phyloP scores from a whole-genome alignment of 176 grass and related monocot species.

The Puya raimondii region DNA sequence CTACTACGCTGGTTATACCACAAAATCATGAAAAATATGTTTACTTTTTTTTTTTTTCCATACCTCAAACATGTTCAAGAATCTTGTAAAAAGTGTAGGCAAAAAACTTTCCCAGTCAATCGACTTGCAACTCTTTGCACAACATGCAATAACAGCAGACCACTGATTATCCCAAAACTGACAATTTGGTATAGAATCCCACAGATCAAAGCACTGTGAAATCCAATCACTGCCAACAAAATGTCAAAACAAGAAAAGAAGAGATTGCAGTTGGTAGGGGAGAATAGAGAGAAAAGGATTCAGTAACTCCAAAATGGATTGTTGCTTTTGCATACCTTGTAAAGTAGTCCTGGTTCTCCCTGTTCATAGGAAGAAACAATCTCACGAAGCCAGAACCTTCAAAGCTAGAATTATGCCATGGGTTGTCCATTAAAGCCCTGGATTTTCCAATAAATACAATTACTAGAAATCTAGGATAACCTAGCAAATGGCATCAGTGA shows the following conservation, averaged over 20 bases:
- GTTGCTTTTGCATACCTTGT: constrained; percentile 45
- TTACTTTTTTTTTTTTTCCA: not conserved
- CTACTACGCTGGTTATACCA: not conserved
- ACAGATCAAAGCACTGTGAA: constrained; percentile 61
- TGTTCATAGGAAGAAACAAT: constrained; percentile 82
- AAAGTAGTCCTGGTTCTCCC: constrained; percentile 62
- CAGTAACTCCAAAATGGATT: not conserved
- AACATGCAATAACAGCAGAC: constrained; percentile 72
- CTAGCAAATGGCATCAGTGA: constrained; percentile 14
- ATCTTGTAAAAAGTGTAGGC: constrained; percentile 56
- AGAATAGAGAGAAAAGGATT: not conserved
- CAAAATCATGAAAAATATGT: not conserved
- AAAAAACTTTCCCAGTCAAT: constrained; percentile 83
- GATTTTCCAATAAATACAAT: constrained; percentile 5
- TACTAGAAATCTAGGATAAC: not conserved
- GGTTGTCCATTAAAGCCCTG: constrained; percentile 83
- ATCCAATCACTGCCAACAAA: constrained; percentile 66
- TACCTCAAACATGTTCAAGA: constrained; percentile 99
- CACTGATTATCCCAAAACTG: constrained; percentile 96
- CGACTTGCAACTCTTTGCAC: constrained; percentile 60
- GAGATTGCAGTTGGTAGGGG: not conserved
- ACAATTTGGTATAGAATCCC: constrained; percentile 77
- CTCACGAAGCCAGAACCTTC: constrained; percentile 92
- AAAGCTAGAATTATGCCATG: constrained; percentile 95
- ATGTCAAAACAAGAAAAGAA: constrained; percentile 22